These are phyloP conservation scores for Trichoderma asperelloides DNA, from an alignment of 495 filamentous ascomycete species.

Conservation along the genomic window DNA sequence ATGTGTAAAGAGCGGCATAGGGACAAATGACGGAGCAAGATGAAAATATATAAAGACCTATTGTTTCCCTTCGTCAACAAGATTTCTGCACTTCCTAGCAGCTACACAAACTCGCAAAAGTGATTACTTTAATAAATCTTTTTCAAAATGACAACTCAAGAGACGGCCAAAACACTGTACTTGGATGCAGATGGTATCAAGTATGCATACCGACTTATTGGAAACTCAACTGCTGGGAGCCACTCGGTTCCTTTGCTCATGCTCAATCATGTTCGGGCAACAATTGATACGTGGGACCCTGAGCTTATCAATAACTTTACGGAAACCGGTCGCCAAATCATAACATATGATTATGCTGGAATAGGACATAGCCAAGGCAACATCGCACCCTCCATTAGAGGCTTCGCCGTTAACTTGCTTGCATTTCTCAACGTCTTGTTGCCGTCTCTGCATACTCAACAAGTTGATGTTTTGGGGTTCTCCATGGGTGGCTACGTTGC, in stretches of 20 bases:
- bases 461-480: neutral
- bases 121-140: neutral
- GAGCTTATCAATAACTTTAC: neutral
- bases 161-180: neutral
- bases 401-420: neutral
- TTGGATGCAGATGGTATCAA: neutral
- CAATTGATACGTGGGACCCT: neutral
- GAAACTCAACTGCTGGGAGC: neutral
- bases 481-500: neutral
- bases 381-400: neutral
- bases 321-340: neutral
- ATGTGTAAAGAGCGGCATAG: too few relatives aligned
- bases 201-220: neutral
- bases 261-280: neutral
- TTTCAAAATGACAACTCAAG: neutral
- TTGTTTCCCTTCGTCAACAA: neutral
- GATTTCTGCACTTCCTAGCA: neutral
- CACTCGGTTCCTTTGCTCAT: neutral
- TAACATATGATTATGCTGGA: neutral
- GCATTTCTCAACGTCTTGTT: neutral
- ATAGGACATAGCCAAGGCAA: neutral
- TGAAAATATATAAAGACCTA: too few relatives aligned
- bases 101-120: neutral
- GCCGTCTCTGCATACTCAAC: neutral
- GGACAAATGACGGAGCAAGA: too few relatives aligned